Base-by-base conservation (phyloP, 805 yeast species). In the Saccharomycopsis lassenensis region DNA sequence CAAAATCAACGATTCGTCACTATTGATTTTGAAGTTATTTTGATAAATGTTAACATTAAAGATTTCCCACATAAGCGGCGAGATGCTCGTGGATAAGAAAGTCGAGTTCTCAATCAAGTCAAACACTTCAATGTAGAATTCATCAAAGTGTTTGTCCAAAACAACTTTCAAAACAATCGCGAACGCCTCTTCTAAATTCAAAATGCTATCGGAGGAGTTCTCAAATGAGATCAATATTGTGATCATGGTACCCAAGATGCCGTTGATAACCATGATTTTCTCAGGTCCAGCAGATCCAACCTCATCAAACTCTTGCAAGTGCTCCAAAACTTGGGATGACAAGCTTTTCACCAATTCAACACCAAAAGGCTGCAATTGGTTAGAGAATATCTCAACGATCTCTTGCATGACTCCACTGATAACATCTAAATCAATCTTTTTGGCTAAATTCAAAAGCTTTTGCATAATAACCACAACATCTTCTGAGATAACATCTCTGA, bases 331-430 rank as follows among this genome's bases (percentile, higher is more conserved):
- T 52, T 89, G 95, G 33, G 74, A 73, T 11, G 77, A 77, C 48
- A 80, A 59, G 51, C 75, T 70, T 53, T 52, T 58, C 53, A 74
- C 72, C 37, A 81, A 57, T 40, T 79, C 78, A n/a, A 74, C 64
- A 25, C 94, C 89, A 55, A 83, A 89, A 12, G 98, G 97, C 43
- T 86, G 91, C 47, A 89, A 65, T 56, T 89, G 93, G 46, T 77
- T 82, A 4, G 94, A 69, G 57, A 80, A 91, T 40, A 71, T 74
- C 52, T 87, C 95, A 21, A 89, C 96, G 53, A 91, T 79, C 49
- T 87, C 95, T 62, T 89, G 97, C 79, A 89, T 85, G 5, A 89
- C 95, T 17, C 79, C 81, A 16, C 94, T 74, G 20, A 91, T 69
- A 2, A 86, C 71, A 52, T 91, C 98, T 40, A 80, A 75, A 50